Percentiles rank a stretch among this genome's conserved stretches.
Evolutionary conservation across 805 yeast species (phyloP).

Genomic region (Lachancea cidri): DNA sequence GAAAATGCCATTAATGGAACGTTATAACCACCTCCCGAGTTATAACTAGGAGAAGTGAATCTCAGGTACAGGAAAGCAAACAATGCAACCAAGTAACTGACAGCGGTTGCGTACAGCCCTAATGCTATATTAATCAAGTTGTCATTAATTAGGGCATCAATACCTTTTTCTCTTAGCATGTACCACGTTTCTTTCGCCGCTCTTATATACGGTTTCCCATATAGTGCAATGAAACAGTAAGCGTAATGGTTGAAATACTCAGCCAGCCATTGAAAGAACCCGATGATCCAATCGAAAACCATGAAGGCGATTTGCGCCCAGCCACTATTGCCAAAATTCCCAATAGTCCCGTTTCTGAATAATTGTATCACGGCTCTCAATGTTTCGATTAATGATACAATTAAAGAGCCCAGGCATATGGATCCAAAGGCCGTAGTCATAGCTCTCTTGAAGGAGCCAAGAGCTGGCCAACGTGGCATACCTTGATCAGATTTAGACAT

Average conservation of each 20-base stretch:
- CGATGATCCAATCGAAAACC: constrained; percentile 53
- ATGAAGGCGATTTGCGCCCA: constrained; percentile 50
- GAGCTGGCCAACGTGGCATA: constrained; percentile 72
- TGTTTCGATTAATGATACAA: constrained; percentile 67
- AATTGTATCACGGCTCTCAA: constrained; percentile 50
- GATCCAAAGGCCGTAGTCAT: constrained; percentile 86
- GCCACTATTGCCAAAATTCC: constrained; percentile 48
- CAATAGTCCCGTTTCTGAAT: constrained; percentile 38
- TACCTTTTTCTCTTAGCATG: constrained; percentile 70
- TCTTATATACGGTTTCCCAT: constrained; percentile 69
- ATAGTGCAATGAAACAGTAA: constrained; percentile 78
- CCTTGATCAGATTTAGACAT: constrained; percentile 70
- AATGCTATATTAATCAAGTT: constrained; percentile 74
- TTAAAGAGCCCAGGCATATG: constrained; percentile 76
- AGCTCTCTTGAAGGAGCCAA: constrained; percentile 75
- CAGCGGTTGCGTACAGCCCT: constrained; percentile 68
- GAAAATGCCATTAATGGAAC: constrained; percentile 74
- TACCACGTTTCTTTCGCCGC: constrained; percentile 83
- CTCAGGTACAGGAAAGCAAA: constrained; percentile 61
- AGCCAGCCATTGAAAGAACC: constrained; percentile 71
- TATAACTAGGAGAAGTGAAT: constrained; percentile 64
- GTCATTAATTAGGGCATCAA: constrained; percentile 81
- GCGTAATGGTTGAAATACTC: constrained; percentile 89
- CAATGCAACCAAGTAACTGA: constrained; percentile 60
- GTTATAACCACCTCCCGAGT: constrained; percentile 51